Evolutionary conservation across 441 rosid genomes (phyloP).

Genomic region (Dalechampia spathulata): DNA sequence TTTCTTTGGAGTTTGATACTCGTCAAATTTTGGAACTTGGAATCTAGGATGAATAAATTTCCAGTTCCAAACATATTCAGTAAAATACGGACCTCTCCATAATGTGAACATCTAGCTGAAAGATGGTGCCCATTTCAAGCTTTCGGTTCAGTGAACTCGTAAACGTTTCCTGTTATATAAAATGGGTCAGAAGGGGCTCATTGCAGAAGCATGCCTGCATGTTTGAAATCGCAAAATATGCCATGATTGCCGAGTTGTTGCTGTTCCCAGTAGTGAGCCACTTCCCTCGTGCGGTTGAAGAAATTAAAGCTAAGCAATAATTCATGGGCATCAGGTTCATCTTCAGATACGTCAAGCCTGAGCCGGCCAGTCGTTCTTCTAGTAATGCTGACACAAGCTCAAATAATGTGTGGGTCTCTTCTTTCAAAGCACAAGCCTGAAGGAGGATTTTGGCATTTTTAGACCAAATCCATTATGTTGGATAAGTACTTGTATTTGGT

Average conservation of each 20-base stretch:
- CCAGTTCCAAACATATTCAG: too few species aligned
- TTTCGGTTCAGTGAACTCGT: neutral
- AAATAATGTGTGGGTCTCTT: conserved; percentile 44
- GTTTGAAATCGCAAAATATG: conserved; percentile 57
- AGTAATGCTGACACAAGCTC: conserved; percentile 54
- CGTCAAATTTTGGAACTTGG: too few species aligned
- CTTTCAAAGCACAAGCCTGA: conserved; percentile 49
- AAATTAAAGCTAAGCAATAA: conserved; percentile 42
- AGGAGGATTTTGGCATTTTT: conserved; percentile 41
- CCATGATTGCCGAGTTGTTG: conserved; percentile 50
- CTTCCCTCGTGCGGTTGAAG: conserved; percentile 52
- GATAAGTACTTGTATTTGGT: conserved; percentile 37
- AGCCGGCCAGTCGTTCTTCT: conserved; percentile 57
- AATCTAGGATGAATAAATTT: too few species aligned
- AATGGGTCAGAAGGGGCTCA: conserved; percentile 45
- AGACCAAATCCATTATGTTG: conserved; percentile 40
- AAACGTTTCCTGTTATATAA: conserved; percentile 20
- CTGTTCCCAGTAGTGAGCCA: conserved; percentile 48
- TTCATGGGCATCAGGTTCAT: conserved; percentile 49
- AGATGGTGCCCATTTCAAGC: neutral
- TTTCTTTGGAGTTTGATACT: too few species aligned
- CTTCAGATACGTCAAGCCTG: conserved; percentile 54
- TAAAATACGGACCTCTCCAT: neutral
- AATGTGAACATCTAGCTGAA: neutral
- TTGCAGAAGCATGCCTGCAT: conserved; percentile 46